These are phyloP conservation scores for Otatea glauca DNA, from an alignment of 176 grass and related monocot genomes.

Conservation along the genomic window DNA sequence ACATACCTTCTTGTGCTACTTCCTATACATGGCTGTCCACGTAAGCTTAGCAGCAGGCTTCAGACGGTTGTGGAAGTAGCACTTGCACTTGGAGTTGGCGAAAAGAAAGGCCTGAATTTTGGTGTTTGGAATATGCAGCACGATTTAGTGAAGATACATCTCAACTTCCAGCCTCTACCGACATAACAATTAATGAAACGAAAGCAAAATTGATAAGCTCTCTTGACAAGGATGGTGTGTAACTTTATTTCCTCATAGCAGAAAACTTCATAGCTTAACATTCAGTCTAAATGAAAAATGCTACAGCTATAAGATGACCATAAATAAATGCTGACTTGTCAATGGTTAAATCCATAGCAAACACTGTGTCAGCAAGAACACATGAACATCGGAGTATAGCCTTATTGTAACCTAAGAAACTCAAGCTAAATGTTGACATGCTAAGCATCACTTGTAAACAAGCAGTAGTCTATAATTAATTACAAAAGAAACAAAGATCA, in stretches of 20 bases:
- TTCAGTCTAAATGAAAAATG: not conserved
- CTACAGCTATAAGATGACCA: not conserved
- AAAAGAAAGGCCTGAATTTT: slow-evolving; percentile 48
- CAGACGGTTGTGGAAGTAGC: slow-evolving; percentile 47
- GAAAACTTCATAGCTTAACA: not conserved
- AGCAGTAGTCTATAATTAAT: not conserved
- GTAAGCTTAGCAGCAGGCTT: slow-evolving; percentile 45
- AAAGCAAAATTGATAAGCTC: slow-evolving; percentile 5
- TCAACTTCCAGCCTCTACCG: slow-evolving; percentile 10
- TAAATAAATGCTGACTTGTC: not conserved
- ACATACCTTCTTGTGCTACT: slow-evolving; percentile 53
- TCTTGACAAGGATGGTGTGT: not conserved
- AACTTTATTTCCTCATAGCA: not conserved
- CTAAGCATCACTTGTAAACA: not conserved
- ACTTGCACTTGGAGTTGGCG: slow-evolving; percentile 50
- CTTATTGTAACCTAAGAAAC: not conserved
- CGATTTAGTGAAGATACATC: no score
- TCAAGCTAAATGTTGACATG: not conserved
- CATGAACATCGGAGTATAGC: not conserved
- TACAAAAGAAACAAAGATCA: not conserved
- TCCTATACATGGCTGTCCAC: slow-evolving; percentile 45
- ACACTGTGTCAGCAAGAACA: not conserved
- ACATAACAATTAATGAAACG: slow-evolving; percentile 50
- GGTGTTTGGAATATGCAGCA: no score
- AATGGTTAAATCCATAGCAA: not conserved